Conservation (phyloP, 345 rosid genomes). For the Microthlaspi erraticum region DNA sequence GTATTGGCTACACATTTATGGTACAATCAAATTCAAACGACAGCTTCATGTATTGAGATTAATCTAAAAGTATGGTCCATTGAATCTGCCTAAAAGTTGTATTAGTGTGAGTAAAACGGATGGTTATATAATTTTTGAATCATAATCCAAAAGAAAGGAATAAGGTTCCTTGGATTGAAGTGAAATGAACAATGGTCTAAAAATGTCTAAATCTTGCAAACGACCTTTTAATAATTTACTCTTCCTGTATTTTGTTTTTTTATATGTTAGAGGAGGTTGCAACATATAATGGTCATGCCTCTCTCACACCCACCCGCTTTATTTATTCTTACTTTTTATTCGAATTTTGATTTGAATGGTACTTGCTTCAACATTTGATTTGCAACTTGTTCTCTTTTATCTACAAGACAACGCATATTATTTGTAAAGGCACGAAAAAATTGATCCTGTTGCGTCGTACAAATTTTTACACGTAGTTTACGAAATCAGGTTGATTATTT, state of each 20-base stretch:
- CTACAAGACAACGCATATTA: background rate
- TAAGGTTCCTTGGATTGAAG: constrained; percentile 37
- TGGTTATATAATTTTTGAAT: constrained; percentile 30
- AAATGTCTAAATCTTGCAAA: constrained; percentile 23
- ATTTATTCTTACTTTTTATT: constrained; percentile 21
- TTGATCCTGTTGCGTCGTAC: too few relatives aligned
- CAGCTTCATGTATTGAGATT: constrained; percentile 25
- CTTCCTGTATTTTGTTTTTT: background rate
- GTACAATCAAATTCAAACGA: constrained; percentile 22
- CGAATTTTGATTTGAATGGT: constrained; percentile 37
- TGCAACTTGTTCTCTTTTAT: background rate
- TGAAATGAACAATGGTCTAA: constrained; percentile 26
- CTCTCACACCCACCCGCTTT: constrained; percentile 31
- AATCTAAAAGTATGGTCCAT: constrained; percentile 29
- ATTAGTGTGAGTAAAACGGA: constrained; percentile 33
- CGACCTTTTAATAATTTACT: background rate
- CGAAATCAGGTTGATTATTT: too few relatives aligned
- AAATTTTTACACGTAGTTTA: too few relatives aligned
- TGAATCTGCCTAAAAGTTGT: constrained; percentile 33
- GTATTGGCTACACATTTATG: constrained; percentile 24
- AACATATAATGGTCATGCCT: constrained; percentile 40
- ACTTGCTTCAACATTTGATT: constrained; percentile 32
- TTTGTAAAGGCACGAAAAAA: background rate
- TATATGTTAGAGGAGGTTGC: constrained; percentile 28
- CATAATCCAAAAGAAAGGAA: constrained; percentile 29